Percentiles rank a stretch among this genome's conserved stretches.
phyloP scores from a whole-genome alignment of 768 basidiomycete genomes.

The Suillus americanus region DNA sequence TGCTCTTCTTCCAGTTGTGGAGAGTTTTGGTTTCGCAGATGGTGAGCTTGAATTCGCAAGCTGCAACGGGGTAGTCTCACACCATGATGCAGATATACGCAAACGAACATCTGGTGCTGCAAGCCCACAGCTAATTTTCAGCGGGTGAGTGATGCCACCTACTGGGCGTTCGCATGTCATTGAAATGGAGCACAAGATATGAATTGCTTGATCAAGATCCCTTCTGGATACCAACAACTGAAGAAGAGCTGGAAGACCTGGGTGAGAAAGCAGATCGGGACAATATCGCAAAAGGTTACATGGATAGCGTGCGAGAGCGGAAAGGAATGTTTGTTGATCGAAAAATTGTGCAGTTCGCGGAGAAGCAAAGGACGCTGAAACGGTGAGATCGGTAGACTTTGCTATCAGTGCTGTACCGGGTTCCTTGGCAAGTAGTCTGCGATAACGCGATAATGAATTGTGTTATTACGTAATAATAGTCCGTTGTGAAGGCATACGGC shows the following conservation, averaged over 20 bases:
- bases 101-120: conserved; percentile 96
- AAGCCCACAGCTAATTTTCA: conserved; percentile 95
- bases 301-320: conserved; percentile 86
- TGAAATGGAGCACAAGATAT: conserved; percentile 52
- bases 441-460: conserved; percentile 2
- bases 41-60: conserved; percentile 47
- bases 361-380: conserved; percentile 92
- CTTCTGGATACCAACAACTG: conserved; percentile 97
- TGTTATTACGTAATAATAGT: conserved; percentile 31
- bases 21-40: conserved; percentile 97
- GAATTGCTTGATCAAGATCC: conserved; percentile 93
- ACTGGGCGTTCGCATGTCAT: conserved; percentile 3
- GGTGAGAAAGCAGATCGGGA: conserved; percentile 93
- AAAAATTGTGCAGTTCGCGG: conserved; percentile 93
- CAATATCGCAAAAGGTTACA: conserved; percentile 92
- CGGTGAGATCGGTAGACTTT: conserved; percentile 35
- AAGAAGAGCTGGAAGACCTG: conserved; percentile 94
- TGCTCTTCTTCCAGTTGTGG: conserved; percentile 90
- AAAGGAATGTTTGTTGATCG: conserved; percentile 96
- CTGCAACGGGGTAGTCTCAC: background rate
- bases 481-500: conserved; percentile 11
- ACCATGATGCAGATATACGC: conserved; percentile 73
- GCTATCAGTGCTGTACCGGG: background rate
- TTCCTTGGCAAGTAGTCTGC: background rate
- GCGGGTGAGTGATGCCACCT: conserved; percentile 57